Base-by-base conservation (phyloP, 768 basidiomycete genomes). In the Russula sp. region DNA sequence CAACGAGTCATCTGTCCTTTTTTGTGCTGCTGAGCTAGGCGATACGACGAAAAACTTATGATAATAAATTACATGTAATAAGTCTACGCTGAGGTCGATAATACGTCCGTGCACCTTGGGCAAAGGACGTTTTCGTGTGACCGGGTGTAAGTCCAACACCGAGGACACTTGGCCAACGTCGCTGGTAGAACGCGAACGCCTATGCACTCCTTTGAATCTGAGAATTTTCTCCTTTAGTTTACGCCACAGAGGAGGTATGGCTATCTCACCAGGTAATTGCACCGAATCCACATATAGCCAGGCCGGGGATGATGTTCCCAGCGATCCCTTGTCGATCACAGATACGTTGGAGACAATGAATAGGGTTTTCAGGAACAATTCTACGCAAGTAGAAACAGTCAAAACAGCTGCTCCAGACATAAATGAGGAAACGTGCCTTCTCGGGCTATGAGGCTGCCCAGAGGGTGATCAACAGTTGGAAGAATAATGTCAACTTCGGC, bases 101-200 rank as follows among this genome's bases (percentile, higher is more conserved):
- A 58, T 50, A 72, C 75, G 11, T 66, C 64, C 4, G 71, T 58
- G 68, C 94, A 97, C 67, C 94, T 80, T 20, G 63, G 63, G 73
- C 94, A 96, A 11, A 95, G 72, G 10, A 72, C 70, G 18, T 85
- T 79, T 13, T 77, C 72, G 45, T 77, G 71, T 11, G 72, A 67
- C 14, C 87, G 79, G 2, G 84, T 86, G 71, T 80, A 88, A 6
- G 84, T 87, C 94, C 95, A 97, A 73, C 96, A 98, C 16, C 95
- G 82, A 27, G 94, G 91, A 72, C 96, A 98, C 72, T 96, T 95
- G 22, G 77, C 70, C 56, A 74, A 64, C 4, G 73, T 75, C 11
- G 91, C 83, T 16, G 90, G 87, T 18, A 79, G 77, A n/a, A 90
- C 76, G 14, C 81, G 79, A 57, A 92, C 74, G 0, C 73, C 75